Evolutionary conservation across 495 filamentous ascomycete species (phyloP).

Genomic region (Articulospora tetracladia): DNA sequence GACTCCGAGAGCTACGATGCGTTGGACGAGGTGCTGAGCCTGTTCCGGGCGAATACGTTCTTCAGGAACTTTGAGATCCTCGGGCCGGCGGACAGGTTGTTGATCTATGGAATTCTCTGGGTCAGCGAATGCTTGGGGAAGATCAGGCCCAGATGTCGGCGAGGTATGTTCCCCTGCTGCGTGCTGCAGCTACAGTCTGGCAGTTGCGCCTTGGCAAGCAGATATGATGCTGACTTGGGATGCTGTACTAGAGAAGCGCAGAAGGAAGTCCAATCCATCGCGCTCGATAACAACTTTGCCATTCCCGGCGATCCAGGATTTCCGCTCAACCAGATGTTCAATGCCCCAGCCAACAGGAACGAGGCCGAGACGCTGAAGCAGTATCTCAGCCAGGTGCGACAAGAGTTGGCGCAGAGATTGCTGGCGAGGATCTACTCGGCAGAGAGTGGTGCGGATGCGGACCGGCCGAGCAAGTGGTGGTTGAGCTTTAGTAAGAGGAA

Average conservation of each 20-base stretch:
- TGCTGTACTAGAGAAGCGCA: slow-evolving; percentile 38
- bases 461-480: slow-evolving; percentile 95
- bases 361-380: slow-evolving; percentile 82
- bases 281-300: slow-evolving; percentile 83
- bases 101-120: slow-evolving; percentile 96
- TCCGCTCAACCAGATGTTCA: slow-evolving; percentile 82
- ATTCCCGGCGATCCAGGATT: slow-evolving; percentile 94
- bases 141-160: slow-evolving; percentile 68
- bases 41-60: slow-evolving; percentile 97
- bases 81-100: slow-evolving; percentile 86
- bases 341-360: slow-evolving; percentile 73
- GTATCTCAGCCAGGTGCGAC: slow-evolving; percentile 88
- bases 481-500: slow-evolving; percentile 97
- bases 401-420: slow-evolving; percentile 81
- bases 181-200: background rate
- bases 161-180: too few relatives aligned
- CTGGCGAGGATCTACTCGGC: slow-evolving; percentile 84
- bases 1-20: slow-evolving; percentile 90
- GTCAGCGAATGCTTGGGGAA: slow-evolving; percentile 82
- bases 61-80: slow-evolving; percentile 99
- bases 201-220: background rate
- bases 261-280: slow-evolving; percentile 53
- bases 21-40: slow-evolving; percentile 84
- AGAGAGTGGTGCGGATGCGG: slow-evolving; percentile 40
- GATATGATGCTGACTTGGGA: background rate